Percentiles rank a stretch among this genome's conserved stretches.
phyloP scores from a whole-genome alignment of 148 eudicot species.

The Chenopodium berlandieri region DNA sequence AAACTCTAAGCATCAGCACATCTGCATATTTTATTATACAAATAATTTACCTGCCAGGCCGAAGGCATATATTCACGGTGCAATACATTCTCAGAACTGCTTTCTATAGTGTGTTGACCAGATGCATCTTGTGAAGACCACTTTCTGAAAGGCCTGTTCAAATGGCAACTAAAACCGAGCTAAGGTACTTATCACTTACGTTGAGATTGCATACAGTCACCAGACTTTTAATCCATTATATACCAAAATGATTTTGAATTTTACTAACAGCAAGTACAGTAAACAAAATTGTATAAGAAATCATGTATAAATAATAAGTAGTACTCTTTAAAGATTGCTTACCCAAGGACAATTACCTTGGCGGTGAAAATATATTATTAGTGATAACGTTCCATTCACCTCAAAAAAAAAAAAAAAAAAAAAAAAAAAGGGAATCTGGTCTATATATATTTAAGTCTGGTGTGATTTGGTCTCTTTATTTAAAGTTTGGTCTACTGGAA shows the following conservation, averaged over 20 bases:
- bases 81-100: conserved; percentile 30
- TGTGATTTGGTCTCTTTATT: not conserved
- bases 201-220: not conserved
- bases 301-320: not conserved
- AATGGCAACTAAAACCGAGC: conserved; percentile 16
- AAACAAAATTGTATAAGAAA: not conserved
- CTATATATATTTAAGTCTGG: too few relatives aligned
- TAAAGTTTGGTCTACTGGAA: not conserved
- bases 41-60: conserved; percentile 71
- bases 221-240: not conserved
- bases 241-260: not conserved
- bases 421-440: not conserved
- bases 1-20: not conserved
- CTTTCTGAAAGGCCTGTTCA: conserved; percentile 44
- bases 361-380: not conserved
- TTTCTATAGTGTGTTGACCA: conserved; percentile 31
- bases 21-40: not conserved
- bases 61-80: conserved; percentile 88
- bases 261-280: not conserved
- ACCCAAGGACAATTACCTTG: not conserved
- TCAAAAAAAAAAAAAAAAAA: too few relatives aligned
- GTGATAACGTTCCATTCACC: too few relatives aligned
- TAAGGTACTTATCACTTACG: not conserved
- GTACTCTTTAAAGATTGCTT: not conserved
- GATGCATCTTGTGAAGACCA: conserved; percentile 38